Evolutionary conservation across 2,329 filamentous ascomycete species (phyloP), one percentile per base, ranked within the genome.

Genomic region (Paecilomyces dactylethromorphus): DNA sequence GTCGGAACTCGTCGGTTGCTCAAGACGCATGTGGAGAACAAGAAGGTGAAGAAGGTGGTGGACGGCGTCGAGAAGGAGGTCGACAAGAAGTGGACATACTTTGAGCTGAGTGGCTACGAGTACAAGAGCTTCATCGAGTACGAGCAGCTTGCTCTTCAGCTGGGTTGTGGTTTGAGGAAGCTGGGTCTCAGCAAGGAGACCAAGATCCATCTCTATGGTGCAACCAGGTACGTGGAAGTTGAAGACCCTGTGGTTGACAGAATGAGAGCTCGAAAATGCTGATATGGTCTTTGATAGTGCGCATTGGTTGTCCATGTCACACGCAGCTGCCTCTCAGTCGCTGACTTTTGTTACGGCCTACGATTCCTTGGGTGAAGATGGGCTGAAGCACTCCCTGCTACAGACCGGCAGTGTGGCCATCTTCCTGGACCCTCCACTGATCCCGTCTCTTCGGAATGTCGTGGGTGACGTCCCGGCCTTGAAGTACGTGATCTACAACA

Each of bases 341-440:
- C 86, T 97, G 73, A 86, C 90, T 60, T 92, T 97, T 65, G 93
- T 97, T 55, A 97, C 93, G 53, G 92, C 92, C 55, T 97, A 97
- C 76, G 92, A 97, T 74, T 96, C 92, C 31, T 87, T 97, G 52
- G 92, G 92, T 57, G 84, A 91, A 68, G 86, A 87, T 62, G 92
- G 92, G 53, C 84, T 97, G 63, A 86, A 88, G 78, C 92, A 96
- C 79, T 95, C 92, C 2, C 84, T 97, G 63, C 81, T 87, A 22
- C 90, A 96, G 77, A 94, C 91, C 56, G 81, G 86, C 62, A 88
- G 91, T 56, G 86, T 86, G 67, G 87, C 88, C 74, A 93, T 97
- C 80, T 96, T 92, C 77, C 83, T 91, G 62, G 92, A 97, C 71
- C 89, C 92, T 8, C 86, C 90, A 66, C 85, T 96, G 55, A 78